Evolutionary conservation across 768 basidiomycete species (phyloP).

Genomic region (Rhodotorula graminis): DNA sequence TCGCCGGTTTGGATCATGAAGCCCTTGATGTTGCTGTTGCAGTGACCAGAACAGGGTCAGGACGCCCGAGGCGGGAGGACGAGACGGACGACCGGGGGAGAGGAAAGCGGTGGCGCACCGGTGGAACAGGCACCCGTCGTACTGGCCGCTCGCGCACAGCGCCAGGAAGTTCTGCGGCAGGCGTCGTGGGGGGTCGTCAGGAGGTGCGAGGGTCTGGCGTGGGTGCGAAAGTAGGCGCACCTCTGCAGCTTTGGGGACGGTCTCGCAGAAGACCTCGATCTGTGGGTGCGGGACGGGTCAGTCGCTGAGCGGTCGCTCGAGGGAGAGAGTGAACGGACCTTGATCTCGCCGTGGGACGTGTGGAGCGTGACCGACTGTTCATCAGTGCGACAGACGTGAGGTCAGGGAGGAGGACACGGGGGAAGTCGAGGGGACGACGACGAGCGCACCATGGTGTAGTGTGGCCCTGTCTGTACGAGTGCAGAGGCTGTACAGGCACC

Average conservation of each 20-base stretch:
- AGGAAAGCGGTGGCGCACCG: constrained; percentile 45
- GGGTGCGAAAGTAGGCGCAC: constrained; percentile 49
- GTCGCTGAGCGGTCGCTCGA: background rate
- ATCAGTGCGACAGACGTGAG: background rate
- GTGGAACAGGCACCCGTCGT: constrained; percentile 79
- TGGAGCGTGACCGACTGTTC: constrained; percentile 83
- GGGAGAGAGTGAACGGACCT: constrained; percentile 54
- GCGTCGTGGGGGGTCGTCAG: background rate
- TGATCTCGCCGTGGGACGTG: constrained; percentile 90
- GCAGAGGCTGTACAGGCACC: too few species aligned
- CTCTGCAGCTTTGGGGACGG: constrained; percentile 90
- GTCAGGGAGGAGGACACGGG: background rate
- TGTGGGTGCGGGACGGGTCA: constrained; percentile 44
- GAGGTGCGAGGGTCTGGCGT: too few species aligned
- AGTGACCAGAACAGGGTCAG: background rate
- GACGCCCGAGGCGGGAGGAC: background rate
- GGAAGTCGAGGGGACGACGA: too few species aligned
- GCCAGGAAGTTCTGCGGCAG: constrained; percentile 80
- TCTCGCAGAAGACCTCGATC: constrained; percentile 97
- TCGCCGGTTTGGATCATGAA: constrained; percentile 97
- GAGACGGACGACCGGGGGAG: background rate
- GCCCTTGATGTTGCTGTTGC: constrained; percentile 74
- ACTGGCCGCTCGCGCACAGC: constrained; percentile 82
- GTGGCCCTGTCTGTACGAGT: too few species aligned
- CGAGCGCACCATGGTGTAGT: background rate